A percentile compares a stretch with the other conserved stretches of the same genome.
Conservation (phyloP, 2,329 filamentous ascomycete genomes). For the Talaromyces amestolkiae region DNA sequence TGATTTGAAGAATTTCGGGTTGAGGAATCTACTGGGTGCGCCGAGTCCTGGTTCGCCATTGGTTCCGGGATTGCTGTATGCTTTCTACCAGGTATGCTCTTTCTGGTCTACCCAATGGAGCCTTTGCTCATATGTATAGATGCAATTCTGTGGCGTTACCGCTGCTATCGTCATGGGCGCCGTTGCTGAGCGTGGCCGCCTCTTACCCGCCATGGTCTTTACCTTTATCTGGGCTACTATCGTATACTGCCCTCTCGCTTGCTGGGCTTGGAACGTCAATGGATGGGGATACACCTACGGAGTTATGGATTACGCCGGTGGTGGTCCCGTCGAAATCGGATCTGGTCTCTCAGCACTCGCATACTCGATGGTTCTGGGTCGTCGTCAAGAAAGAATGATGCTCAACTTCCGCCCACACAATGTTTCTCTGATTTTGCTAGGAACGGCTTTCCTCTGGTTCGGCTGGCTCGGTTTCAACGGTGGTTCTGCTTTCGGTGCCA, state of each 20-base stretch:
- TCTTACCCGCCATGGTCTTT: conserved; percentile 93
- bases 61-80: conserved; percentile 84
- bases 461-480: conserved; percentile 99
- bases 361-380: conserved; percentile 92
- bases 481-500: conserved; percentile 88
- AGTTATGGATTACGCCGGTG: conserved; percentile 93
- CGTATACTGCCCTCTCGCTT: conserved; percentile 94
- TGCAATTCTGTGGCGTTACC: conserved; percentile 96
- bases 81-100: conserved; percentile 78
- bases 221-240: conserved; percentile 94
- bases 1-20: conserved; percentile 81
- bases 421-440: conserved; percentile 93
- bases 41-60: conserved; percentile 88
- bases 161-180: conserved; percentile 87
- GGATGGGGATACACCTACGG: conserved; percentile 91
- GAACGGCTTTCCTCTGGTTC: conserved; percentile 95
- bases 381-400: conserved; percentile 99
- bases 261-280: conserved; percentile 94
- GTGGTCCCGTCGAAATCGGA: conserved; percentile 93
- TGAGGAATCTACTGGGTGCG: conserved; percentile 75
- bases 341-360: conserved; percentile 91
- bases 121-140: conserved; percentile 50
- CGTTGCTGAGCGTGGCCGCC: conserved; percentile 87
- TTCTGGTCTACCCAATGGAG: not conserved
- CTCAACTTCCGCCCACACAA: conserved; percentile 99